A percentile compares a stretch with the other conserved stretches of the same genome.
phyloP scores from a whole-genome alignment of 352 stramenopile species.

The Globisporangium ultimum region DNA sequence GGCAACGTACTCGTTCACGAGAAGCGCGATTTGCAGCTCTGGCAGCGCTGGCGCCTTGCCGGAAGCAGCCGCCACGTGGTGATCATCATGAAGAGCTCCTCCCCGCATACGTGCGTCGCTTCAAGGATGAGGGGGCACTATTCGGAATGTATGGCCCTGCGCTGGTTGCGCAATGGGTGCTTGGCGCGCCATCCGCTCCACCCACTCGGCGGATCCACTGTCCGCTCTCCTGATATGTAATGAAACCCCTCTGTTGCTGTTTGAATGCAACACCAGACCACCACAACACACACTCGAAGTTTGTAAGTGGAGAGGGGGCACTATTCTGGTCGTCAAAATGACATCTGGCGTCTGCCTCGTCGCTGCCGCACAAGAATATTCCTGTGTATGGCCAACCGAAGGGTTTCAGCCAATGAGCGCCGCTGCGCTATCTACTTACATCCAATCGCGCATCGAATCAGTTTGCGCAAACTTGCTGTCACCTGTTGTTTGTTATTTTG shows the following conservation, averaged over 20 bases:
- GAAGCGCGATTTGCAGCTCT: constrained; percentile 49
- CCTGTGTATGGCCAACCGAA: constrained; percentile 1
- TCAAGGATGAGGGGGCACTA: background rate
- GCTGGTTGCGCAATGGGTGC: background rate
- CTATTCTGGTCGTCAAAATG: background rate
- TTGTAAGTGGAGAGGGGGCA: background rate
- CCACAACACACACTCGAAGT: background rate
- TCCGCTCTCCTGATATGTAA: background rate
- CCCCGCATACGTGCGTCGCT: background rate
- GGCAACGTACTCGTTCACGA: constrained; percentile 33
- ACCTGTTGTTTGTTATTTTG: background rate
- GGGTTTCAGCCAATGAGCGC: background rate
- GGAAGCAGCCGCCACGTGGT: background rate
- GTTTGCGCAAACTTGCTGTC: constrained; percentile 8
- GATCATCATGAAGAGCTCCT: background rate
- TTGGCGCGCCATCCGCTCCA: background rate
- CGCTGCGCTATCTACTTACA: background rate
- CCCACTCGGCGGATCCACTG: constrained; percentile 2
- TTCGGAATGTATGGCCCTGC: background rate
- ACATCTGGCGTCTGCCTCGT: background rate
- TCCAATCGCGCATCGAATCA: background rate
- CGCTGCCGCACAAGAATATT: constrained; percentile 7
- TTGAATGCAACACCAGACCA: constrained; percentile 6
- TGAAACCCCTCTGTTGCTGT: background rate
- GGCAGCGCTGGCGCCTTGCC: background rate